Percentiles rank a stretch among this genome's conserved stretches.
Conservation (phyloP, 1,284 basidiomycete species). For the Malassezia pachydermatis region DNA sequence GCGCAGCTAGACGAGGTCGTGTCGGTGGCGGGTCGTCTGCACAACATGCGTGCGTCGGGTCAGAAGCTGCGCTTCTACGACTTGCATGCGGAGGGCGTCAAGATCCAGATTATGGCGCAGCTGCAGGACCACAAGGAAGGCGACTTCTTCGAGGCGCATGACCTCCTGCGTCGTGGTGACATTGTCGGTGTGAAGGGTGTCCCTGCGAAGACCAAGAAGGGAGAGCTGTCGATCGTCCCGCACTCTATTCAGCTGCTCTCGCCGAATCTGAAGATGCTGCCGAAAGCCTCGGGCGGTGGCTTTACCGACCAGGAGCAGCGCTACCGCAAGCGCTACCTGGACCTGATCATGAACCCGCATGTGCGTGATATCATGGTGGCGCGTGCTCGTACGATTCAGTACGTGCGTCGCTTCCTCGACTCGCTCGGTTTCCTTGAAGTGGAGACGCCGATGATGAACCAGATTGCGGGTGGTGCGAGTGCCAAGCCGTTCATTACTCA, state of each 20-base stretch:
- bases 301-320: conserved; percentile 77
- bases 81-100: conserved; percentile 78
- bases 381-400: conserved; percentile 53
- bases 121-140: conserved; percentile 58
- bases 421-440: conserved; percentile 92
- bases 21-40: conserved; percentile 75
- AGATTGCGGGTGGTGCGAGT: conserved; percentile 91
- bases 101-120: conserved; percentile 90
- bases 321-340: conserved; percentile 97
- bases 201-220: conserved; percentile 87
- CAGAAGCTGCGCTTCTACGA: conserved; percentile 91
- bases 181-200: conserved; percentile 84
- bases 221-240: conserved; percentile 84
- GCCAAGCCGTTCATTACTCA: conserved; percentile 98
- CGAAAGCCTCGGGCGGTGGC: conserved; percentile 49
- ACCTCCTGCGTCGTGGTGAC: conserved; percentile 85
- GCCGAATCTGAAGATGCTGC: conserved; percentile 90
- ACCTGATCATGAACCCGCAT: conserved; percentile 86
- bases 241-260: conserved; percentile 75
- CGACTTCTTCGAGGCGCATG: conserved; percentile 65
- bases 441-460: conserved; percentile 96
- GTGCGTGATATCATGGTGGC: conserved; percentile 86
- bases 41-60: conserved; percentile 74
- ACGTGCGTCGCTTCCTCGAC: conserved; percentile 78
- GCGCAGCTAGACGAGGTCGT: conserved; percentile 47